Evolutionary conservation across 1,284 basidiomycete genomes (phyloP).

Genomic region (Lentinula novae-zelandiae): DNA sequence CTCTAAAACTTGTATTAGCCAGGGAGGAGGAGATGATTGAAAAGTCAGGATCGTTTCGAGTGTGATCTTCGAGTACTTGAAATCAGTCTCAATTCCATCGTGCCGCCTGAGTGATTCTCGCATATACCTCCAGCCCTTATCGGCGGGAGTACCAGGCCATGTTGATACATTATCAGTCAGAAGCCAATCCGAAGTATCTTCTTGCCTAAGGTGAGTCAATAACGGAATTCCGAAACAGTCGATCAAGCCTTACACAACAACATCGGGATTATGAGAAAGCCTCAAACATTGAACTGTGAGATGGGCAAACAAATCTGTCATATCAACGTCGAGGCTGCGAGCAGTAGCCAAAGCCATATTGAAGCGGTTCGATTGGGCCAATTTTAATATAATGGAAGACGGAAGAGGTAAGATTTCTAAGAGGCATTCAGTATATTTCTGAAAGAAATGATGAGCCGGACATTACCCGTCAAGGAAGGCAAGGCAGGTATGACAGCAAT

Average conservation of each 20-base stretch:
- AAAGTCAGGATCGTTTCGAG: conserved; percentile 74
- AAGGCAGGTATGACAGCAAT: conserved; percentile 68
- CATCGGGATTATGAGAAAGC: conserved; percentile 57
- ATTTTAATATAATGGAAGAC: conserved; percentile 72
- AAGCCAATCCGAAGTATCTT: conserved; percentile 75
- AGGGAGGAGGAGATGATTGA: conserved; percentile 73
- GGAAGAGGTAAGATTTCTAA: conserved; percentile 66
- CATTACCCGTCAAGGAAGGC: conserved; percentile 35
- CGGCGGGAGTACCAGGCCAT: conserved; percentile 79
- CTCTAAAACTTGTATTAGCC: conserved; percentile 75
- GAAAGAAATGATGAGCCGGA: conserved; percentile 16
- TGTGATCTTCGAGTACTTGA: conserved; percentile 70
- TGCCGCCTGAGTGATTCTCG: conserved; percentile 76
- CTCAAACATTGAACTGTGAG: conserved; percentile 80
- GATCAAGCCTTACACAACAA: conserved; percentile 43
- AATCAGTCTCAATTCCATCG: conserved; percentile 72
- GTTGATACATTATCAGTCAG: conserved; percentile 76
- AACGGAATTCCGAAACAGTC: conserved; percentile 11
- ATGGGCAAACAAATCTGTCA: conserved; percentile 81
- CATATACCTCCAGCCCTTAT: conserved; percentile 88
- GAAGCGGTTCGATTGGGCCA: conserved; percentile 79
- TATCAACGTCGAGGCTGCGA: conserved; percentile 76
- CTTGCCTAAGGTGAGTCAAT: conserved; percentile 41
- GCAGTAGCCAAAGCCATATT: conserved; percentile 81
- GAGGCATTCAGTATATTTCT: conserved; percentile 12